These are phyloP conservation scores for Cladosporium sp. DNA, from an alignment of 2,329 filamentous ascomycete species.

Conservation along the genomic window DNA sequence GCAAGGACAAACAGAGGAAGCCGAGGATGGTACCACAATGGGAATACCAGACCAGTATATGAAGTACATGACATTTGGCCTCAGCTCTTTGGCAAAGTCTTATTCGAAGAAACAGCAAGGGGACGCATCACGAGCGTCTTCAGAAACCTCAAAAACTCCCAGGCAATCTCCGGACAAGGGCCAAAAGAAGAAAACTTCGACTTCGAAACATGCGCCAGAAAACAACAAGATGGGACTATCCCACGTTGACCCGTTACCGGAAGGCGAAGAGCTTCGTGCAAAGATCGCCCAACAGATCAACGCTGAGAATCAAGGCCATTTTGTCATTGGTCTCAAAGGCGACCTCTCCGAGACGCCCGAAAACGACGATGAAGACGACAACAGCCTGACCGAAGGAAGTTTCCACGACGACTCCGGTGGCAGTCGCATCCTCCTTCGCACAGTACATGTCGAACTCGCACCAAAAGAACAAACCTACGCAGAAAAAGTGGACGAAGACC, in stretches of 20 bases:
- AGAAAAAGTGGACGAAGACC: slow-evolving; percentile 12
- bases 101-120: slow-evolving; percentile 20
- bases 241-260: slow-evolving; percentile 32
- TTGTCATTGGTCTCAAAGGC: slow-evolving; percentile 64
- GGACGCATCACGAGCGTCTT: slow-evolving; percentile 20
- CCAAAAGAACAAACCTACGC: slow-evolving; percentile 14
- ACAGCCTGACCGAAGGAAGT: slow-evolving; percentile 19
- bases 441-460: slow-evolving; percentile 59
- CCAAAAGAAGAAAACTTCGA: slow-evolving; percentile 1
- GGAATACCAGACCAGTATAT: slow-evolving; percentile 45
- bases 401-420: slow-evolving; percentile 26
- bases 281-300: slow-evolving; percentile 53
- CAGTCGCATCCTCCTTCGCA: slow-evolving; percentile 57
- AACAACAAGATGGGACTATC: slow-evolving; percentile 19
- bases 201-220: slow-evolving; percentile 12
- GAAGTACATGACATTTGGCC: slow-evolving; percentile 47
- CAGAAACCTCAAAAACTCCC: slow-evolving; percentile 23
- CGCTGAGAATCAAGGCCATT: slow-evolving; percentile 49
- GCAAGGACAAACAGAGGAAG: slow-evolving; percentile 11
- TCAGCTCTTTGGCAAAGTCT: slow-evolving; percentile 31
- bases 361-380: slow-evolving; percentile 36
- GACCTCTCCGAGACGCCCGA: slow-evolving; percentile 38
- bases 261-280: slow-evolving; percentile 49
- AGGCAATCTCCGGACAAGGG: slow-evolving; percentile 7
- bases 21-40: slow-evolving; percentile 31